Conservation (phyloP, 306 rosid genomes). For the Delonix regia region DNA sequence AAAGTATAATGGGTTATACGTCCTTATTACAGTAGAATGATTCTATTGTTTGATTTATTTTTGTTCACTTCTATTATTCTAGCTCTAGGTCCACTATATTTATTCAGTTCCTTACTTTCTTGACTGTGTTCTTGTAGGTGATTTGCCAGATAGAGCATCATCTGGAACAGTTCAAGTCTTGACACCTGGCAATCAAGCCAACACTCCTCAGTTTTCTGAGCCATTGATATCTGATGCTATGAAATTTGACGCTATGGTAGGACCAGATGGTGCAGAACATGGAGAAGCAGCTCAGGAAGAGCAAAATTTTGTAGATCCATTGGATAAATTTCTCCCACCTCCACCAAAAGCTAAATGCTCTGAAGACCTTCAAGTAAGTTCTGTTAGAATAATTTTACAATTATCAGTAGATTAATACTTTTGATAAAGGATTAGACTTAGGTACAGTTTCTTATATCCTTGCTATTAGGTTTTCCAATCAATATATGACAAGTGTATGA, state of each 20-base stretch:
- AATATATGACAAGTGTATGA: too few relatives aligned
- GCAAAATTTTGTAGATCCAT: slow-evolving; percentile 48
- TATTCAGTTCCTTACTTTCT: neutral
- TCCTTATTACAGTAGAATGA: neutral
- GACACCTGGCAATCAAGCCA: slow-evolving; percentile 57
- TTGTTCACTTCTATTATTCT: neutral
- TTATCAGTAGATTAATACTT: slow-evolving; percentile 19
- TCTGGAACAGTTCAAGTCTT: slow-evolving; percentile 52
- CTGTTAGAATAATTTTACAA: slow-evolving; percentile 11
- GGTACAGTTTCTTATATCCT: too few relatives aligned
- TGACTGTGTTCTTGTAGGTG: slow-evolving; percentile 51
- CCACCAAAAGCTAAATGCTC: slow-evolving; percentile 77
- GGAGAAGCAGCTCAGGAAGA: slow-evolving; percentile 53
- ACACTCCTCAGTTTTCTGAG: slow-evolving; percentile 56
- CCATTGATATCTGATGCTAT: slow-evolving; percentile 50
- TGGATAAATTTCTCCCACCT: slow-evolving; percentile 78
- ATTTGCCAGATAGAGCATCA: slow-evolving; percentile 54
- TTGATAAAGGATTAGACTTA: too few relatives aligned
- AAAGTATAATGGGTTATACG: slow-evolving; percentile 4
- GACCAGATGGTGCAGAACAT: slow-evolving; percentile 51
- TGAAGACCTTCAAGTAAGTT: slow-evolving; percentile 81
- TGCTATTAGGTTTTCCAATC: too few relatives aligned
- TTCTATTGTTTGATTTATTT: neutral
- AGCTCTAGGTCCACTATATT: neutral
- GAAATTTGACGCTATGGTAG: slow-evolving; percentile 41